phyloP scores from a whole-genome alignment of 495 filamentous ascomycete genomes.

The Aspergillus avenaceus region DNA sequence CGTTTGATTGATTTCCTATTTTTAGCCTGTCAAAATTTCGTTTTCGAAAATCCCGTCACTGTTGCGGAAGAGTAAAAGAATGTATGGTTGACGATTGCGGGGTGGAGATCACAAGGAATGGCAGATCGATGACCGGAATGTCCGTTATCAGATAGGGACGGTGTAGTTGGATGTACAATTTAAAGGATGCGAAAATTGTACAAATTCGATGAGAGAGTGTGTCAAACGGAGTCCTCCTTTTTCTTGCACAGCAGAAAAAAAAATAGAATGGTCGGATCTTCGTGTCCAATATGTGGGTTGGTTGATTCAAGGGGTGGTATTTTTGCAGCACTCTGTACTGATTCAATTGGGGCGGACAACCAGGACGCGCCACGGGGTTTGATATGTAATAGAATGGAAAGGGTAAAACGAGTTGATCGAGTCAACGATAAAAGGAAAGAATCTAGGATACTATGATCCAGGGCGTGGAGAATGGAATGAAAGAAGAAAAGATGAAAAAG shows the following conservation, averaged over 20 bases:
- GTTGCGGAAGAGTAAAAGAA: conserved; percentile 17
- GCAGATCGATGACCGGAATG: conserved; percentile 30
- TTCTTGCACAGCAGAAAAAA: conserved; percentile 25
- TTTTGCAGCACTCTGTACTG: conserved; percentile 15
- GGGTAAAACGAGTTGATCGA: conserved; percentile 1
- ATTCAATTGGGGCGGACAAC: conserved; percentile 38
- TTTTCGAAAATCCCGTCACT: conserved; percentile 9
- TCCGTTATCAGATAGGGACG: conserved; percentile 26
- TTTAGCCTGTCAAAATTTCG: conserved; percentile 13
- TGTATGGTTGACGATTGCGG: conserved; percentile 34
- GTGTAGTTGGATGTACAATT: neutral
- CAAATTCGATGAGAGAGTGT: conserved; percentile 20
- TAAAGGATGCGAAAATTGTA: no score
- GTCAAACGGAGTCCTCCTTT: conserved; percentile 13
- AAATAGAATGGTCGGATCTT: conserved; percentile 14
- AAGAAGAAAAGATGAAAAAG: conserved; percentile 26
- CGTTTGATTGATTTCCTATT: conserved; percentile 10
- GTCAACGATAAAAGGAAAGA: conserved; percentile 39
- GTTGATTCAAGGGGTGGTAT: conserved; percentile 19
- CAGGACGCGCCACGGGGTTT: conserved; percentile 32
- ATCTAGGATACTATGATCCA: conserved; percentile 30
- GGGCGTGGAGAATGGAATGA: conserved; percentile 35
- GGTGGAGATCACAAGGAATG: conserved; percentile 27
- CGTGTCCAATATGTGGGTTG: conserved; percentile 11
- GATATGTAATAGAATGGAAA: conserved; percentile 24